A percentile compares a stretch with the other conserved stretches of the same genome.
These are phyloP conservation scores for Emmonsiellopsis sp. DNA, from an alignment of 2,329 filamentous ascomycete genomes.

Conservation along the genomic window DNA sequence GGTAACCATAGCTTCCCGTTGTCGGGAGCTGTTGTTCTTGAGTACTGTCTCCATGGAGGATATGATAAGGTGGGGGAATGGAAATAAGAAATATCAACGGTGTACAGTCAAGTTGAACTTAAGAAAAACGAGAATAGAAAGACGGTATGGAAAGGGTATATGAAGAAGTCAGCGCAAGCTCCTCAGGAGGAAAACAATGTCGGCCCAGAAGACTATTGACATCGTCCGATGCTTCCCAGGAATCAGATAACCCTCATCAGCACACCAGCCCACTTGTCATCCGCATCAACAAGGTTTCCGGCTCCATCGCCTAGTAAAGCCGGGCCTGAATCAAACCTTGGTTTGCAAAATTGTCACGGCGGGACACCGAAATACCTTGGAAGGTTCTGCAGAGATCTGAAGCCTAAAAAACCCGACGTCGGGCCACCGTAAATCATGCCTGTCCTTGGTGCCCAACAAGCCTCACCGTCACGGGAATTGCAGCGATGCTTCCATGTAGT, in stretches of 20 bases:
- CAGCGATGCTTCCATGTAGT: neutral
- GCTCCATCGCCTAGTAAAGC: neutral
- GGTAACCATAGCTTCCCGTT: neutral
- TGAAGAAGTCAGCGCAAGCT: neutral
- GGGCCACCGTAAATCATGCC: neutral
- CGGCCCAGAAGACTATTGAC: neutral
- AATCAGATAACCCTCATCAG: neutral
- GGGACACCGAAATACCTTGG: neutral
- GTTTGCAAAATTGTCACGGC: neutral
- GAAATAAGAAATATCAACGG: neutral
- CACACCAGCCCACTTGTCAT: neutral
- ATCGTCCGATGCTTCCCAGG: neutral
- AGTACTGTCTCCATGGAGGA: constrained; percentile 2
- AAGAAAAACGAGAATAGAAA: neutral
- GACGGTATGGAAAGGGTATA: neutral
- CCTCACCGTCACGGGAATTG: neutral
- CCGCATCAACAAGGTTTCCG: neutral
- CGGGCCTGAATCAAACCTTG: neutral
- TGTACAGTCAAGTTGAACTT: neutral
- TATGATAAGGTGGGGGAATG: neutral
- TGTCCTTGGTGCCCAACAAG: neutral
- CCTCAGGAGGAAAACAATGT: neutral
- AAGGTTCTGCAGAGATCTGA: neutral
- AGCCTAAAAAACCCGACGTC: neutral
- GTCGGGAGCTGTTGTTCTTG: neutral